Evolutionary conservation across 495 filamentous ascomycete species (phyloP).

Genomic region (Hypoxylon lienhwacheense): DNA sequence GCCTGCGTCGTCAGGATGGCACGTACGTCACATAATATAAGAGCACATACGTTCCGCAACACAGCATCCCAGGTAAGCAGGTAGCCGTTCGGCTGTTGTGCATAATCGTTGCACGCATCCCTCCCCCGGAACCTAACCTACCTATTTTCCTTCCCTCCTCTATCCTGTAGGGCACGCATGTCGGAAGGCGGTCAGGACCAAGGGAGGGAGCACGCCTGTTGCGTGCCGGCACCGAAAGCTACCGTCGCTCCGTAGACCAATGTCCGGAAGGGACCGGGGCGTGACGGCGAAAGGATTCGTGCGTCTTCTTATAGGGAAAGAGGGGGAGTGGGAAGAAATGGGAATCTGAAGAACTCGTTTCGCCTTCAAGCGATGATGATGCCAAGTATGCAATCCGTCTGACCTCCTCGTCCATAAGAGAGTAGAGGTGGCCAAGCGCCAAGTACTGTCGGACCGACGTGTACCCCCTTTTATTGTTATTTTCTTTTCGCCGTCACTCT

Average conservation of each 20-base stretch:
- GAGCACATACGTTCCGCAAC: conserved; percentile 4
- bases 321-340: conserved; percentile 4
- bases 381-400: conserved; percentile 26
- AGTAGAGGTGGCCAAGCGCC: too few relatives aligned
- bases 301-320: conserved; percentile 10
- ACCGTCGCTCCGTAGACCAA: conserved; percentile 11
- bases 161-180: conserved; percentile 15
- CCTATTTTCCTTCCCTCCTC: too few relatives aligned
- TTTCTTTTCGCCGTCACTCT: conserved; percentile 30
- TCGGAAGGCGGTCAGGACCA: conserved; percentile 26
- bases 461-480: conserved; percentile 28
- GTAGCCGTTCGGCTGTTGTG: conserved; percentile 28
- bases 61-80: conserved; percentile 23
- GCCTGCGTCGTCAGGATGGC: conserved; percentile 15
- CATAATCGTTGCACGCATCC: conserved; percentile 23
- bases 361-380: background rate
- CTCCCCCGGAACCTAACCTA: too few relatives aligned
- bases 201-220: conserved; percentile 5
- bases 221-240: conserved; percentile 23
- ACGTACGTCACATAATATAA: conserved; percentile 7
- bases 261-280: conserved; percentile 20
- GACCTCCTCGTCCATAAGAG: conserved; percentile 6
- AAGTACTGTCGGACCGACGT: conserved; percentile 39
- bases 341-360: conserved; percentile 23
- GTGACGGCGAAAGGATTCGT: conserved; percentile 4